These are phyloP conservation scores for Pleochaeta shiraiana DNA, from an alignment of 2,329 filamentous ascomycete genomes.

Conservation along the genomic window DNA sequence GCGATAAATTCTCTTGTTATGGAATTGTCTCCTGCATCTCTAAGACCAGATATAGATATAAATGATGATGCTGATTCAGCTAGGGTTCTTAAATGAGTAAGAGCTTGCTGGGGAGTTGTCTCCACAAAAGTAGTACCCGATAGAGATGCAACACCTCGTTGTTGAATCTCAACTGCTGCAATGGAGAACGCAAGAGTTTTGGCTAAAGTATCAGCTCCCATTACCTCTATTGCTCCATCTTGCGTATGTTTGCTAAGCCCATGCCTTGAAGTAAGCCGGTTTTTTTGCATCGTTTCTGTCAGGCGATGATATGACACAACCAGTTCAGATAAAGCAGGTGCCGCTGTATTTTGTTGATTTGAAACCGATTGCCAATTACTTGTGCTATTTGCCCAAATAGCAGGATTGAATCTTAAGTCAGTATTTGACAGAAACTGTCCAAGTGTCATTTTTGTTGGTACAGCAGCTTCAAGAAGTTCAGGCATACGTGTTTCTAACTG, in stretches of 20 bases:
- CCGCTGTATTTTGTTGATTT: slow-evolving; percentile 20
- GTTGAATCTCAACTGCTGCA: slow-evolving; percentile 72
- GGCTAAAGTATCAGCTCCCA: slow-evolving; percentile 35
- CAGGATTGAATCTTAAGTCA: slow-evolving; percentile 9
- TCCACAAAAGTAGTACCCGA: slow-evolving; percentile 56
- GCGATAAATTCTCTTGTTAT: slow-evolving; percentile 43
- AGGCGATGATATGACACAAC: slow-evolving; percentile 37
- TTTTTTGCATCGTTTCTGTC: slow-evolving; percentile 33
- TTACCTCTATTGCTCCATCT: slow-evolving; percentile 23
- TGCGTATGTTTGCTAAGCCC: slow-evolving; percentile 2
- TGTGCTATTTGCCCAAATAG: slow-evolving; percentile 16
- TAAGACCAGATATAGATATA: slow-evolving; percentile 50
- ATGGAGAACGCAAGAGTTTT: slow-evolving; percentile 64
- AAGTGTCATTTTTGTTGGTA: not conserved
- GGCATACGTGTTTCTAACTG: slow-evolving; percentile 12
- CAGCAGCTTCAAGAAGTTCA: slow-evolving; percentile 16
- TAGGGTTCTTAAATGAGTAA: slow-evolving; percentile 74
- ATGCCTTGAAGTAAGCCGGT: slow-evolving; percentile 26
- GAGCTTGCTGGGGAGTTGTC: slow-evolving; percentile 59
- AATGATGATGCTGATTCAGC: slow-evolving; percentile 79
- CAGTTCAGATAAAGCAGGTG: slow-evolving; percentile 28
- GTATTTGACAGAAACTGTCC: slow-evolving; percentile 6
- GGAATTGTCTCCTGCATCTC: slow-evolving; percentile 33
- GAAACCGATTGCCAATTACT: slow-evolving; percentile 16
- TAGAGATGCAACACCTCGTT: slow-evolving; percentile 60